Conservation (phyloP, 2,329 filamentous ascomycete genomes). For the Calonectria ilicicola region DNA sequence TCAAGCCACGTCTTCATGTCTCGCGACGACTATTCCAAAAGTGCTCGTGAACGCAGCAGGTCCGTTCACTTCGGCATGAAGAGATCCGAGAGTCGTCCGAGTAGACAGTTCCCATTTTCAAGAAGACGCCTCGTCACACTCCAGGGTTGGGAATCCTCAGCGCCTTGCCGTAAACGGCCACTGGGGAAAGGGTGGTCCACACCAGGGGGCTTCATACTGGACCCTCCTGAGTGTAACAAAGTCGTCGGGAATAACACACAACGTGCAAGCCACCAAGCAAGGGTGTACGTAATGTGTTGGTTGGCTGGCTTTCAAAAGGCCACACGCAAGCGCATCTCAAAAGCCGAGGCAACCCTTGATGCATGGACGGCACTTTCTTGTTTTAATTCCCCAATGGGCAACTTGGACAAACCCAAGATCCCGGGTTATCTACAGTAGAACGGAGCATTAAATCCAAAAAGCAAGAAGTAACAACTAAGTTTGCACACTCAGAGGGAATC, state of each 20-base stretch:
- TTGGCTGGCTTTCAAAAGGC: neutral
- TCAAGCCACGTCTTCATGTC: neutral
- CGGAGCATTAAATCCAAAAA: neutral
- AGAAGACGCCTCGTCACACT: neutral
- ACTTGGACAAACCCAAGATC: neutral
- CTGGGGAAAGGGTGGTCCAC: neutral
- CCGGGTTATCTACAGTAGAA: neutral
- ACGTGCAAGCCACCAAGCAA: neutral
- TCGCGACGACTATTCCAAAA: neutral
- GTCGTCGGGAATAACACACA: neutral
- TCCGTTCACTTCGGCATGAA: neutral
- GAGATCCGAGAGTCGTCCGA: neutral
- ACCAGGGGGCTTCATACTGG: conserved; percentile 3
- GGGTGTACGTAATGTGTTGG: conserved; percentile 7
- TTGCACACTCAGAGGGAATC: conserved; percentile 48
- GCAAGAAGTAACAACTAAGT: neutral
- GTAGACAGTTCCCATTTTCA: neutral
- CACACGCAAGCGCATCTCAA: neutral
- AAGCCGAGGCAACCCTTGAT: neutral
- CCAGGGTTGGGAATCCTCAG: neutral
- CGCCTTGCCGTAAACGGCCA: neutral
- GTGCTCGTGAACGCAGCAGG: neutral
- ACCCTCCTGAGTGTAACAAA: conserved; percentile 2
- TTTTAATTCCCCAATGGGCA: neutral
- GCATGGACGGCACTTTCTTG: neutral